Evolutionary conservation across 208 protist species (phyloP), one percentile per base, ranked within the genome.

Genomic region (Lotmaria passim): DNA sequence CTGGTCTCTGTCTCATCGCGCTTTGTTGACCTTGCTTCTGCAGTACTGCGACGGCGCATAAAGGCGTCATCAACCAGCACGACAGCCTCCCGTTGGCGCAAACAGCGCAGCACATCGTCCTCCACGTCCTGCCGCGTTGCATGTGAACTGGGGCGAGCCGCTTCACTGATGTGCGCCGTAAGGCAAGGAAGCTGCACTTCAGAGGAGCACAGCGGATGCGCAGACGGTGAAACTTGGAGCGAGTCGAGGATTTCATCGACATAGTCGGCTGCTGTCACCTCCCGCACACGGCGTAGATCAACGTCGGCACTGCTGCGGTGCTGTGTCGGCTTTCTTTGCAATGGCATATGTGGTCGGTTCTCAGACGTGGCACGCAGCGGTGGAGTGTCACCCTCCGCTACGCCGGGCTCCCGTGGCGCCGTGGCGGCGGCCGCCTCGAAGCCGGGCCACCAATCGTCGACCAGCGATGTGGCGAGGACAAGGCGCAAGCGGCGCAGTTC

Each of bases 401-500:
- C 24, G 3, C 28, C 10, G 6, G 24, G 3, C 0, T 19, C 38
- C 28, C 30, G 11, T 33, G 50, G 28, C 30, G 47, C 23, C 31
- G n/a, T n/a, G n/a, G n/a, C n/a, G n/a, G 50, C 33, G n/a, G 30
- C 52, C 28, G n/a, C 15, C 30, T 28, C 33, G 8, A 58, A 30
- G 23, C 23, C 12, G n/a, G 33, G 23, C 17, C 55, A 61, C 55
- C 55, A 61, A 3, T 17, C 33, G 55, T 61, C 38, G 15, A 61
- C 2, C 55, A 61, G 38, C 33, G 38, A 30, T 11, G 2, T 12
- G 6, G 55, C 33, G 7, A 33, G 30, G 23, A 6, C 55, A 26
- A 6, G n/a, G 23, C 55, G 55, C n/a, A 61, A 10, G 4, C 55
- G 55, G 5, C 55, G 34, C 55, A 61, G 55, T 3, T 61, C 11